A percentile compares a stretch with the other conserved stretches of the same genome.
Conservation (phyloP, 1,139 yeast species). For the Pichia sp. region DNA sequence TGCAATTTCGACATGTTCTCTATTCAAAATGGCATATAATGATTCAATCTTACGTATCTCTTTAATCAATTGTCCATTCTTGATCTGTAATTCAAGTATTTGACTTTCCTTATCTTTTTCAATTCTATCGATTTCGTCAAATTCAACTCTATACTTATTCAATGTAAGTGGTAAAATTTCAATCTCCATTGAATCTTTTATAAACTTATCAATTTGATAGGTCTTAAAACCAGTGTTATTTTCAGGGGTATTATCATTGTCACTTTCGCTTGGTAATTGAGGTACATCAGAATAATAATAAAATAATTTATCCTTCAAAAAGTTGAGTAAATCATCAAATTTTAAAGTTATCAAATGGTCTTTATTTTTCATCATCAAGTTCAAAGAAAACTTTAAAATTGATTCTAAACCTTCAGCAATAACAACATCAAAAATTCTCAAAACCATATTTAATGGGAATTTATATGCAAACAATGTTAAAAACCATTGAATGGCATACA, state of each 20-base stretch:
- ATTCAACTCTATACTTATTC: conserved; percentile 65
- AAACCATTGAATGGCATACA: conserved; percentile 98
- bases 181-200: conserved; percentile 70
- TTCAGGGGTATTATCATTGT: too few relatives aligned
- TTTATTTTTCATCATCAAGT: conserved; percentile 65
- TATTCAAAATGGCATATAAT: conserved; percentile 59
- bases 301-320: conserved; percentile 72
- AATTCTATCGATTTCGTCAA: conserved; percentile 59
- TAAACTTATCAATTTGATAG: conserved; percentile 66
- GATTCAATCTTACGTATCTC: conserved; percentile 72
- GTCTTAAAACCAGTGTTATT: conserved; percentile 21
- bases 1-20: conserved; percentile 74
- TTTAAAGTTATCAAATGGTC: conserved; percentile 49
- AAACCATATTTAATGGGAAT: conserved; percentile 78
- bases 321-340: conserved; percentile 71
- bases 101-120: conserved; percentile 68
- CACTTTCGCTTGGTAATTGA: conserved; percentile 13
- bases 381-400: conserved; percentile 71
- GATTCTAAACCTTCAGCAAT: conserved; percentile 87
- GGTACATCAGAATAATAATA: conserved; percentile 51
- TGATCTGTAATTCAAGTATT: conserved; percentile 53
- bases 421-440: conserved; percentile 76
- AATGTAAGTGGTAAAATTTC: conserved; percentile 67
- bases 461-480: conserved; percentile 89
- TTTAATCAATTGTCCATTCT: conserved; percentile 67